Evolutionary conservation across 345 rosid species (phyloP).

Genomic region (Salix dunnii): DNA sequence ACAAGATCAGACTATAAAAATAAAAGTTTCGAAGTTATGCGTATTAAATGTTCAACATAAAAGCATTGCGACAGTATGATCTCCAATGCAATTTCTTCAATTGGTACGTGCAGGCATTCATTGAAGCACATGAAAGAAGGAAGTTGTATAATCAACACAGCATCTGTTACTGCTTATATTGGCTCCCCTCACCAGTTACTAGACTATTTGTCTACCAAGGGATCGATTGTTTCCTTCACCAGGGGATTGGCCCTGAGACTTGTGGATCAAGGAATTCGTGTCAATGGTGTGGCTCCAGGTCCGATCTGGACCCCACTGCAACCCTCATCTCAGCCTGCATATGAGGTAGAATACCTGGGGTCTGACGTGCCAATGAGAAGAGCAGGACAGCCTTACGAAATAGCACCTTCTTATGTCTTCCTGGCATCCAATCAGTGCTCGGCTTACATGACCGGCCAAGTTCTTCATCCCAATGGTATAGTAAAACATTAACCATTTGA

Average conservation of each 20-base stretch:
- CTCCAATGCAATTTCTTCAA: background rate
- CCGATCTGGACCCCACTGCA: constrained; percentile 82
- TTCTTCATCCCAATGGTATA: constrained; percentile 74
- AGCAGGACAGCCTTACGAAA: constrained; percentile 77
- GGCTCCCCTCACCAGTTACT: constrained; percentile 47
- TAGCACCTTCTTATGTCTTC: constrained; percentile 69
- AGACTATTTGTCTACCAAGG: constrained; percentile 71
- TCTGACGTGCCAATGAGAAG: constrained; percentile 59
- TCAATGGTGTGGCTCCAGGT: constrained; percentile 78
- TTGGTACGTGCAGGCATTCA: constrained; percentile 38
- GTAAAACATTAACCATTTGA: too few species aligned
- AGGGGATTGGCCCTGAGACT: constrained; percentile 71
- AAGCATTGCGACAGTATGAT: too few species aligned
- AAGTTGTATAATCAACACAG: constrained; percentile 64
- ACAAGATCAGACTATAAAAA: too few species aligned
- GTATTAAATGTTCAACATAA: background rate
- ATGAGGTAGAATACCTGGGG: constrained; percentile 47
- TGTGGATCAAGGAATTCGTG: constrained; percentile 51
- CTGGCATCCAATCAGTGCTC: constrained; percentile 75
- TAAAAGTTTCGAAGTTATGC: too few species aligned
- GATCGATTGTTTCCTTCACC: constrained; percentile 72
- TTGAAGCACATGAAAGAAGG: constrained; percentile 83
- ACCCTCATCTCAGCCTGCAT: constrained; percentile 55
- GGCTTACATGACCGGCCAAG: constrained; percentile 73
- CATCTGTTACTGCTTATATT: constrained; percentile 61